These are phyloP conservation scores for Aspergillus brasiliensis DNA, from an alignment of 2,329 filamentous ascomycete species.

Conservation along the genomic window DNA sequence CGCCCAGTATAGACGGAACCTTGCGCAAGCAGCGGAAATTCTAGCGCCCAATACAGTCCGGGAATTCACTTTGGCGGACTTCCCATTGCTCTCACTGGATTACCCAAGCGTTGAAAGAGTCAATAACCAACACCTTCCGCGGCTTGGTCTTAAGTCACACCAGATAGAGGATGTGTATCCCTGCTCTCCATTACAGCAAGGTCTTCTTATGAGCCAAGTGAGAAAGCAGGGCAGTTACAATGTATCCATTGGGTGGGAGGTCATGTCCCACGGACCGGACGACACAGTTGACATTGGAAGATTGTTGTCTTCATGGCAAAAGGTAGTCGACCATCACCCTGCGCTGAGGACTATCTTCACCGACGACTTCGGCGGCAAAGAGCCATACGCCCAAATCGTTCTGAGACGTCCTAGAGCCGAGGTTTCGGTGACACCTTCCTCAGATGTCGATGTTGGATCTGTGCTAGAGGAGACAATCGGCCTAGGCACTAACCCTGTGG, in stretches of 20 bases:
- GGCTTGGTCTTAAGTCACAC: not conserved
- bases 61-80: not conserved
- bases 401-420: conserved; percentile 15
- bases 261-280: not conserved
- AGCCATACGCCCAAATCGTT: conserved; percentile 25
- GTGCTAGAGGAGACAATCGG: not conserved
- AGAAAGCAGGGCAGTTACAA: not conserved
- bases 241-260: not conserved
- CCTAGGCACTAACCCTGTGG: not conserved
- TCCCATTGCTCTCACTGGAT: not conserved
- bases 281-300: not conserved
- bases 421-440: conserved; percentile 7
- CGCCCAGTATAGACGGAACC: not conserved
- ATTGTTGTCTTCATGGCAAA: conserved; percentile 18
- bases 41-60: not conserved
- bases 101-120: not conserved
- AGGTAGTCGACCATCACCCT: conserved; percentile 17
- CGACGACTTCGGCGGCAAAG: conserved; percentile 15
- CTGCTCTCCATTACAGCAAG: conserved; percentile 28
- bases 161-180: conserved; percentile 28
- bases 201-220: conserved; percentile 18
- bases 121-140: not conserved
- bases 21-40: not conserved
- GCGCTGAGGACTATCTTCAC: conserved; percentile 22
- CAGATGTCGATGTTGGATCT: not conserved